phyloP scores from a whole-genome alignment of 768 basidiomycete species.

The Leccinum uliginosum region DNA sequence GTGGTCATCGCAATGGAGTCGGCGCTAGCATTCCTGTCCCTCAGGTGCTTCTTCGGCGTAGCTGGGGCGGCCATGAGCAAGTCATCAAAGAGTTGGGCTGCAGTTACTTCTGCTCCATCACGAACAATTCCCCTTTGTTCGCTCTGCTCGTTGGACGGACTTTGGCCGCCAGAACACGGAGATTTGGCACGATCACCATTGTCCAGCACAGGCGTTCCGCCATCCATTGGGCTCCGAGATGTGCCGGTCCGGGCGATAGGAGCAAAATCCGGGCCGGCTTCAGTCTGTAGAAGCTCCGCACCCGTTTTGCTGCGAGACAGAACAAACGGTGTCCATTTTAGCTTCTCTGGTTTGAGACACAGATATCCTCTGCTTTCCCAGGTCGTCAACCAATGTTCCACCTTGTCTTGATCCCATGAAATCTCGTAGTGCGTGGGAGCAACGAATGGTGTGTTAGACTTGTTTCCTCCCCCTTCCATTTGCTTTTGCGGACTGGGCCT shows the following conservation, averaged over 20 bases:
- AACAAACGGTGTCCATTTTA: constrained; percentile 95
- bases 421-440: constrained; percentile 72
- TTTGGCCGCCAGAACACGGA: constrained; percentile 8
- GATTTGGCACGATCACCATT: constrained; percentile 15
- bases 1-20: constrained; percentile 17
- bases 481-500: constrained; percentile 47
- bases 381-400: constrained; percentile 57
- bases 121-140: constrained; percentile 7
- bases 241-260: constrained; percentile 5
- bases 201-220: constrained; percentile 22
- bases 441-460: constrained; percentile 50
- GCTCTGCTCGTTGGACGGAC: constrained; percentile 12
- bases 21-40: constrained; percentile 11
- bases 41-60: constrained; percentile 21
- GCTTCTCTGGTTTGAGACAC: constrained; percentile 69
- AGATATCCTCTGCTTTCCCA: constrained; percentile 81
- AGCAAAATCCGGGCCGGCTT: constrained; percentile 12
- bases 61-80: constrained; percentile 17
- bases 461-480: constrained; percentile 30
- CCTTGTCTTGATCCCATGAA: constrained; percentile 62
- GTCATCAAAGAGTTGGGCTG: constrained; percentile 32
- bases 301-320: constrained; percentile 43
- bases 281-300: constrained; percentile 25
- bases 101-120: constrained; percentile 15
- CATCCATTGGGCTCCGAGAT: constrained; percentile 18